phyloP scores from a whole-genome alignment of 352 stramenopile genomes.

The Hyaloperonospora arabidopsidis region DNA sequence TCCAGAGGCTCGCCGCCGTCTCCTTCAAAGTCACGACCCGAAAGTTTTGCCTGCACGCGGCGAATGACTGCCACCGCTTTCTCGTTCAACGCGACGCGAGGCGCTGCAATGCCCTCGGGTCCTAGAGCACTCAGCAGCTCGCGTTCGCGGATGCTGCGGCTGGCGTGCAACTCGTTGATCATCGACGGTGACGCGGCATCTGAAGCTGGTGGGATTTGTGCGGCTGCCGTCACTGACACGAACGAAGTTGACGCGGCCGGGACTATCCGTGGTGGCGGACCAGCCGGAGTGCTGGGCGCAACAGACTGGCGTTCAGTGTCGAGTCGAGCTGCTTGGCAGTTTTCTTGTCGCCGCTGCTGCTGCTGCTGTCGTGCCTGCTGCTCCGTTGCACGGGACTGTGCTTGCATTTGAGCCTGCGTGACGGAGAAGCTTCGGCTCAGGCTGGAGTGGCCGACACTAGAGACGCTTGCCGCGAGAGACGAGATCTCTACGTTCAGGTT shows the following conservation, averaged over 20 bases:
- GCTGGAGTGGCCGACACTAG: slow-evolving; percentile 63
- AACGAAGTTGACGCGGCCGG: slow-evolving; percentile 30
- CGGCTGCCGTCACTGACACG: slow-evolving; percentile 30
- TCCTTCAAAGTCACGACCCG: slow-evolving; percentile 94
- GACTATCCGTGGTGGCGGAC: slow-evolving; percentile 14
- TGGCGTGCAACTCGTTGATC: slow-evolving; percentile 45
- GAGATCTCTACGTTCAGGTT: slow-evolving; percentile 83
- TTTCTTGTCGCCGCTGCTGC: slow-evolving; percentile 11
- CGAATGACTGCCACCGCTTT: slow-evolving; percentile 94
- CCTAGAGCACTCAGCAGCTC: slow-evolving; percentile 73
- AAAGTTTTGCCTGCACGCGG: slow-evolving; percentile 98
- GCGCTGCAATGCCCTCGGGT: slow-evolving; percentile 66
- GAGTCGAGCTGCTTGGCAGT: slow-evolving; percentile 6
- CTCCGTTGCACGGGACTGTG: slow-evolving; percentile 17
- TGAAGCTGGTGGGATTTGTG: slow-evolving; percentile 29
- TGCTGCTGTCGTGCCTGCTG: slow-evolving; percentile 13
- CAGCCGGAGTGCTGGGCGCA: slow-evolving; percentile 18
- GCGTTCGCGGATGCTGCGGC: slow-evolving; percentile 74
- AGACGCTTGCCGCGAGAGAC: slow-evolving; percentile 70
- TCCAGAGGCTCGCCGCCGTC: slow-evolving; percentile 54
- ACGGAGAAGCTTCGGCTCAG: slow-evolving; percentile 63
- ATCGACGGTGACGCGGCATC: slow-evolving; percentile 41
- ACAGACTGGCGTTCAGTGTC: slow-evolving; percentile 9
- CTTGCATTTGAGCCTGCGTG: slow-evolving; percentile 36
- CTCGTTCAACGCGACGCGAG: slow-evolving; percentile 90